Conservation (phyloP, 331 rosid species). For the Malus hybrid region DNA sequence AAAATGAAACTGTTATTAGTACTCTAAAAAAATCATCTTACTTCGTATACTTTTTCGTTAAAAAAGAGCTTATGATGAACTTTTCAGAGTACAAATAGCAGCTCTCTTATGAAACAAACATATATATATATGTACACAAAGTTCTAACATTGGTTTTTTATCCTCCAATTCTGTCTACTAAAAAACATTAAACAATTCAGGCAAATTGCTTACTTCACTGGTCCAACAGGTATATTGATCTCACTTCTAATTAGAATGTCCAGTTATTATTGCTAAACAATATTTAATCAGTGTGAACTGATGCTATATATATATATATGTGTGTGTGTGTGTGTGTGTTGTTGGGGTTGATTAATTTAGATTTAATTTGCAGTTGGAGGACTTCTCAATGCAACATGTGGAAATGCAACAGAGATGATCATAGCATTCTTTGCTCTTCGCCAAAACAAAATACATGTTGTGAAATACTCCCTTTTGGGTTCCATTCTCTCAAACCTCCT, state of each 20-base stretch:
- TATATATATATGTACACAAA: neutral
- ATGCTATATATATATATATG: too few relatives aligned
- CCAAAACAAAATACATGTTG: conserved; percentile 49
- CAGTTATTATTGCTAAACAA: neutral
- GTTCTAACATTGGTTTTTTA: conserved; percentile 9
- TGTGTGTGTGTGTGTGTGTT: too few relatives aligned
- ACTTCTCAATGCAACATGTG: conserved; percentile 92
- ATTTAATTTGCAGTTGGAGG: conserved; percentile 64
- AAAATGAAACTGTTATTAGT: neutral
- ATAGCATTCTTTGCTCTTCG: conserved; percentile 78
- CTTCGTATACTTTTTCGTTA: neutral
- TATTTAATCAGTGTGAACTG: neutral
- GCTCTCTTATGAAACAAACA: neutral
- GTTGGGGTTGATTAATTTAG: neutral
- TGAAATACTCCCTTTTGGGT: conserved; percentile 92
- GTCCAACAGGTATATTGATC: conserved; percentile 65
- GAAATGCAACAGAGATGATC: conserved; percentile 80
- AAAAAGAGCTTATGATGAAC: neutral
- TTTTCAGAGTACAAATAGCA: neutral
- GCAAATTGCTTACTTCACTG: conserved; percentile 93
- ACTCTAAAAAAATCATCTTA: neutral
- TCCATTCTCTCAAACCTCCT: conserved; percentile 92
- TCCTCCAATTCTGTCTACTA: neutral
- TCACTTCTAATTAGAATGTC: neutral
- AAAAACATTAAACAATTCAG: conserved; percentile 21